Percentiles rank a stretch among this genome's conserved stretches.
These are phyloP conservation scores for Catunica adiposa DNA, from an alignment of 2,329 filamentous ascomycete species.

Conservation along the genomic window DNA sequence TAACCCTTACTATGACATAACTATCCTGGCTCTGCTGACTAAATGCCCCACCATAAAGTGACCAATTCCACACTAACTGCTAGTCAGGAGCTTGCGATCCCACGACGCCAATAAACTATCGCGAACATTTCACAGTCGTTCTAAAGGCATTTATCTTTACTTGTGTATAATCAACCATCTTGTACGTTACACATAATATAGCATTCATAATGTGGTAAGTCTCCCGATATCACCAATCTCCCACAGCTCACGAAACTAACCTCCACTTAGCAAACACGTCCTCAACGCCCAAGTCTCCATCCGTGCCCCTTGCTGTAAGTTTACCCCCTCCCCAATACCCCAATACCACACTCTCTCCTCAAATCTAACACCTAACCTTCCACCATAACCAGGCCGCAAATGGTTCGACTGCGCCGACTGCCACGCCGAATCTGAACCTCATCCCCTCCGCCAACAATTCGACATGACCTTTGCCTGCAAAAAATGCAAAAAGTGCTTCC, in stretches of 20 bases:
- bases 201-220: constrained; percentile 24
- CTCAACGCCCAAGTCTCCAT: constrained; percentile 96
- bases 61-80: background rate
- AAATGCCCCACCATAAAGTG: constrained; percentile 1
- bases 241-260: constrained; percentile 11
- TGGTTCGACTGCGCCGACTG: constrained; percentile 99
- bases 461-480: constrained; percentile 97
- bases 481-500: constrained; percentile 96
- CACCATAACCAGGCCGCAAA: constrained; percentile 54
- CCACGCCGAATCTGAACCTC: constrained; percentile 65
- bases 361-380: background rate
- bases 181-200: constrained; percentile 1
- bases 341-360: background rate
- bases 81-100: constrained; percentile 1
- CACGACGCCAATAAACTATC: background rate
- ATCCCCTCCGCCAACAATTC: constrained; percentile 56
- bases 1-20: too few species aligned
- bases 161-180: background rate
- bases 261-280: constrained; percentile 71
- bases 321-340: background rate
- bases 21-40: too few species aligned
- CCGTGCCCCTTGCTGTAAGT: constrained; percentile 83
- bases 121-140: background rate
- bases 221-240: background rate
- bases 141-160: background rate